These are phyloP conservation scores for Neoboletus subvelutipes DNA, from an alignment of 768 basidiomycete species.

Conservation along the genomic window DNA sequence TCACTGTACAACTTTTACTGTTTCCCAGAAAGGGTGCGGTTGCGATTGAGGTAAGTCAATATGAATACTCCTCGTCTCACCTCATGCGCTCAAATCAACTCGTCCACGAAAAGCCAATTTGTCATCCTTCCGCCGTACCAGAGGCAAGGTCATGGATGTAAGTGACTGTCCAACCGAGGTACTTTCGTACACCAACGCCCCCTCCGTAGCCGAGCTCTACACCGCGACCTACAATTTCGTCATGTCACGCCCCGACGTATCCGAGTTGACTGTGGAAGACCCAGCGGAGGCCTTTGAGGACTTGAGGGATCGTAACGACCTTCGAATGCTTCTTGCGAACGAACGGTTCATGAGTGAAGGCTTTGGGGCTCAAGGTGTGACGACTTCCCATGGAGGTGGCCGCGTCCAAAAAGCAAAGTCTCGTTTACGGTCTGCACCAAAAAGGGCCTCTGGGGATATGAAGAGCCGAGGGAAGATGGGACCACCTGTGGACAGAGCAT, in stretches of 20 bases:
- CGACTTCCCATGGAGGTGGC: constrained; percentile 50
- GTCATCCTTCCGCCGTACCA: constrained; percentile 91
- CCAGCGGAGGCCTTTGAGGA: constrained; percentile 98
- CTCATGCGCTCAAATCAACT: not conserved
- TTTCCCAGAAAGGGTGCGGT: constrained; percentile 86
- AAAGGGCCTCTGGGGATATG: constrained; percentile 22
- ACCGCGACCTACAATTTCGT: constrained; percentile 79
- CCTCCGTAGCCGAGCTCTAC: constrained; percentile 75
- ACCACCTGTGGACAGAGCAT: constrained; percentile 72
- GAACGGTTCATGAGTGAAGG: constrained; percentile 70
- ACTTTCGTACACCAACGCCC: not conserved
- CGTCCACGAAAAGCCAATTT: constrained; percentile 68
- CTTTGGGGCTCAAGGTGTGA: constrained; percentile 43
- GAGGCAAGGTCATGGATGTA: constrained; percentile 87
- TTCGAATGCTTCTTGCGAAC: constrained; percentile 69
- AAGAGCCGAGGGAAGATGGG: constrained; percentile 59
- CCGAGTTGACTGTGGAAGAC: constrained; percentile 97
- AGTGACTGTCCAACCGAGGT: constrained; percentile 27
- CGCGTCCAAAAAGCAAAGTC: constrained; percentile 39
- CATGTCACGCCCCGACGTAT: constrained; percentile 60
- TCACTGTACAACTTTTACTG: constrained; percentile 95
- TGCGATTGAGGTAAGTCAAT: constrained; percentile 73
- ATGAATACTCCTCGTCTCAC: not conserved
- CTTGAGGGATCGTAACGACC: constrained; percentile 88
- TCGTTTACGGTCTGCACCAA: constrained; percentile 31